These are phyloP conservation scores for Solanum boliviense DNA, from an alignment of 257 asterid species.

Conservation along the genomic window DNA sequence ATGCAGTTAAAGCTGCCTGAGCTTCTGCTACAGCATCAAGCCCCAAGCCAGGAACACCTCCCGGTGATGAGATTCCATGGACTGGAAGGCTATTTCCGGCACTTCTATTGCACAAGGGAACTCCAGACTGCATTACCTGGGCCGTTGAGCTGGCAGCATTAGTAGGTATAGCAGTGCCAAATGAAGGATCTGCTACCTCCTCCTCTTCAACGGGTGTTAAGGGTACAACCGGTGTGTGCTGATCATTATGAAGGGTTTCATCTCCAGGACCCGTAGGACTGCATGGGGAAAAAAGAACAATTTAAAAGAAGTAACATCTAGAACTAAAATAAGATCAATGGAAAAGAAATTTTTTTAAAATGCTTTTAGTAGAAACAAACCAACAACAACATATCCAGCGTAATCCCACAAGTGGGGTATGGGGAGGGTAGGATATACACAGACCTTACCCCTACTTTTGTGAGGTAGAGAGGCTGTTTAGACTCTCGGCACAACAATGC, in stretches of 20 bases:
- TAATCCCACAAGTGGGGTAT: neutral
- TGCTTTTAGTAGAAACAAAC: neutral
- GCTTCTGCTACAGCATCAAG: conserved; percentile 51
- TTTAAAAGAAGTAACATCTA: neutral
- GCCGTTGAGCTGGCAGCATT: conserved; percentile 13
- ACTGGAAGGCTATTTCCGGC: neutral
- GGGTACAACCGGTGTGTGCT: conserved; percentile 47
- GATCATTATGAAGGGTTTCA: conserved; percentile 24
- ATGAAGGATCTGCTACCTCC: conserved; percentile 33
- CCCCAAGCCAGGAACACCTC: conserved; percentile 12
- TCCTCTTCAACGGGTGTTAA: conserved; percentile 87
- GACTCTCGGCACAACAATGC: neutral
- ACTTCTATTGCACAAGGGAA: conserved; percentile 19
- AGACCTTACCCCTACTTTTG: neutral
- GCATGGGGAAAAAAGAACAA: conserved; percentile 4
- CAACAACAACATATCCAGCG: neutral
- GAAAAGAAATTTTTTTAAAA: neutral
- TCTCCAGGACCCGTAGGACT: conserved; percentile 40
- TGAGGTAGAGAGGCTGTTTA: neutral
- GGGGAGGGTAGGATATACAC: neutral
- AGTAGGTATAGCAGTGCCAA: conserved; percentile 4
- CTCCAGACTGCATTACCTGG: conserved; percentile 13
- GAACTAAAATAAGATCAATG: neutral
- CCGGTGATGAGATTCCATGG: conserved; percentile 10
- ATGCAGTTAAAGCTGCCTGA: conserved; percentile 42